phyloP scores from a whole-genome alignment of 2,329 filamentous ascomycete species.

The Paecilomyces sp. region DNA sequence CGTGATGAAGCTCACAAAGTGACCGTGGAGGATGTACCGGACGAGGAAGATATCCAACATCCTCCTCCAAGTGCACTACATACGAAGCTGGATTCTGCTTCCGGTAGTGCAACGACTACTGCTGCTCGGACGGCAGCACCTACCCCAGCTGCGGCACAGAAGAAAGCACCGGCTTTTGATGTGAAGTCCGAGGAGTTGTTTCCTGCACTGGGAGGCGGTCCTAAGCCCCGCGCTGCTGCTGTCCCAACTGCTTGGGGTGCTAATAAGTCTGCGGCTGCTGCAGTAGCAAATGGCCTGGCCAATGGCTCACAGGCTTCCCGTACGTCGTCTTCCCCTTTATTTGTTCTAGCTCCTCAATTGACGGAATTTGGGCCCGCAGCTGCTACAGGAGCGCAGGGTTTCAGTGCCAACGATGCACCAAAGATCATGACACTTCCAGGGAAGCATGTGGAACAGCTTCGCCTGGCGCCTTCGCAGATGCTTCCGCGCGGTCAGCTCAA shows the following conservation, averaged over 20 bases:
- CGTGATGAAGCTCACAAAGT: conserved; percentile 50
- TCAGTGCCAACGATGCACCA: conserved; percentile 32
- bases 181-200: conserved; percentile 87
- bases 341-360: conserved; percentile 57
- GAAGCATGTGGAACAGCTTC: conserved; percentile 69
- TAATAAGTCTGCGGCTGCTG: conserved; percentile 43
- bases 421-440: conserved; percentile 69
- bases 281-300: conserved; percentile 38
- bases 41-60: conserved; percentile 66
- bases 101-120: background rate
- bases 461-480: conserved; percentile 68
- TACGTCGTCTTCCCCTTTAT: conserved; percentile 51
- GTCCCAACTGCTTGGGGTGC: conserved; percentile 71
- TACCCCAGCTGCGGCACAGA: conserved; percentile 30
- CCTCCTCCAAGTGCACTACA: conserved; percentile 43
- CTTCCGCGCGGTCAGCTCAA: conserved; percentile 70
- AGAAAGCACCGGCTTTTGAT: conserved; percentile 54
- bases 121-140: conserved; percentile 9
- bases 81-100: conserved; percentile 7
- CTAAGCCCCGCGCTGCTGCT: conserved; percentile 57
- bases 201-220: conserved; percentile 72
- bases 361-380: conserved; percentile 36
- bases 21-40: conserved; percentile 72
- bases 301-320: conserved; percentile 50
- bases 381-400: conserved; percentile 19